Base-by-base conservation (phyloP, 2,329 filamentous ascomycete genomes). In the Clonostachys rosea region DNA sequence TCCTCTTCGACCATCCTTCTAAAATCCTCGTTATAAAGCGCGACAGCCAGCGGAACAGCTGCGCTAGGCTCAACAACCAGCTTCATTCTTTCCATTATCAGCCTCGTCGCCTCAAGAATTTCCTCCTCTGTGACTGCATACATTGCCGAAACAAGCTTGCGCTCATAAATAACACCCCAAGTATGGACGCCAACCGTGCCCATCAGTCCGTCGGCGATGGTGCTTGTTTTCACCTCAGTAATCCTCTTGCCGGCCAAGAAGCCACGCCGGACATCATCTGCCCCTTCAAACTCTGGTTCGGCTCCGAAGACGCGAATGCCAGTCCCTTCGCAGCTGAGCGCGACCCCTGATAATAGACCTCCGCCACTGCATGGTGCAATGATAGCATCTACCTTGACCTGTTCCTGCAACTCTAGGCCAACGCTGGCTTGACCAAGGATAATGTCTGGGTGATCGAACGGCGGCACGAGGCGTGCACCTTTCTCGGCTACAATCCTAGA, bases 401-500 rank as follows among this genome's bases (percentile, higher is more conserved):
- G 89, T 46, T 74, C 68, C 57, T 87, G 81, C 36, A 92, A 63
- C 63, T 95, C 89, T 6, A 92, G 63, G 0, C 80, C 89, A 47
- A 85, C 73, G 0, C 89, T 95, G 12, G 89, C 90, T 66, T 94
- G 89, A 0, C 89, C 90, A 0, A 91, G 76, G 40, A 95, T 84
- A 54, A 94, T 87, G 62, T 94, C 79, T 4, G 85, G 84, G 64
- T 95, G 86, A 63, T 95, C 87, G 60, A 94, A 94, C 0, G 89
- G 89, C 47, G 89, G 89, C 9, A 95, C 76, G 5, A 94, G 69
- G 2, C 81, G 78, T 0, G 87, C 88, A 33, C 83, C 81, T 0
- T 86, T 91, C 44, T 79, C 65, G 34, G 68, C 65, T 2, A 86
- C 73, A 2, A 94, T 79, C 2, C 80, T 69, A 8, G 65, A 69